Evolutionary conservation across 768 basidiomycete genomes (phyloP).

Genomic region (Lyophyllum semitale): DNA sequence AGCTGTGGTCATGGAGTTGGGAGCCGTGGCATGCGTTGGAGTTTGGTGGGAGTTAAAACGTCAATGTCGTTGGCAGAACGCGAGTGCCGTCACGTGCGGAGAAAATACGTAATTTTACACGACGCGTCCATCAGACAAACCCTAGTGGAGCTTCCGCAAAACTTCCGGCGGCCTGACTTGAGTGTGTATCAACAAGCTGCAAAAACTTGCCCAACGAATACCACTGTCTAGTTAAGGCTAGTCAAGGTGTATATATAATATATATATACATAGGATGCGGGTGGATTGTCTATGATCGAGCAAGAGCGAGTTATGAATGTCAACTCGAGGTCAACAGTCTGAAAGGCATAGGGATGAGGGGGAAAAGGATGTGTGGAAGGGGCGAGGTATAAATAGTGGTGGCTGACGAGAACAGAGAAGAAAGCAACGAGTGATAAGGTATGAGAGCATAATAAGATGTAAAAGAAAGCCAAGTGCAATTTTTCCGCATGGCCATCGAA

Average conservation of each 20-base stretch:
- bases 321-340: not conserved
- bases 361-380: not conserved
- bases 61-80: no score
- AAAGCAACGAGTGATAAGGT: not conserved
- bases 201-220: no score
- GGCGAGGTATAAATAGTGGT: not conserved
- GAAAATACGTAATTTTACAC: no score
- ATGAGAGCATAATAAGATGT: not conserved
- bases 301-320: not conserved
- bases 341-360: not conserved
- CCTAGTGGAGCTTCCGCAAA: no score
- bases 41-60: not conserved
- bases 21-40: not conserved
- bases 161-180: no score
- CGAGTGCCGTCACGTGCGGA: no score
- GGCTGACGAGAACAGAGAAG: not conserved
- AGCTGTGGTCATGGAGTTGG: not conserved
- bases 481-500: not conserved
- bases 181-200: no score
- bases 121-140: no score
- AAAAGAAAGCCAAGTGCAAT: not conserved
- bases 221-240: no score
- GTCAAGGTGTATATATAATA: constrained; percentile 3
- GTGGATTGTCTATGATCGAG: constrained; percentile 1
- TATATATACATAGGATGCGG: constrained; percentile 4